Evolutionary conservation across 139 green algal species (phyloP), one percentile per base, ranked within the genome.

Genomic region (Desmodesmus armatus): DNA sequence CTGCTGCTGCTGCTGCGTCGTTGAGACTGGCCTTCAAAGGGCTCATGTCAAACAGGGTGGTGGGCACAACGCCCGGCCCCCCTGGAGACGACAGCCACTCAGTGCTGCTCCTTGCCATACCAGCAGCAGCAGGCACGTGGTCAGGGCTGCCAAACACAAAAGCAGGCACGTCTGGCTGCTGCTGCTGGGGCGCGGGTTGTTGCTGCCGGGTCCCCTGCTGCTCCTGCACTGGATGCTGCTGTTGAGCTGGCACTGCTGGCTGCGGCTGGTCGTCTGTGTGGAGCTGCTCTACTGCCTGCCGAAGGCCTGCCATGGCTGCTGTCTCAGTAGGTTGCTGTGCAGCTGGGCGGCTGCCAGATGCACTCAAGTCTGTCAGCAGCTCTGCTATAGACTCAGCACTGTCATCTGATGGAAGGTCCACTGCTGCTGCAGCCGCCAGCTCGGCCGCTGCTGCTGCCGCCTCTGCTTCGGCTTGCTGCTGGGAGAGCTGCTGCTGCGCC

Each of bases 111-210:
- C 13, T 13, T 21, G 47, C 13, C 13, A n/a, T 72, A 5, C n/a
- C 33, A 29, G 65, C 7, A 15, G 9, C 65, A 47, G 65, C 13
- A 21, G 47, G 7, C 9, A 21, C 47, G 31, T 72, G 31, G n/a
- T 19, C 31, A 11, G 71, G 60, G 77, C 53, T 70, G 49, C 78
- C 58, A 75, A 84, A 73, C 58, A 84, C 60, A 49, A 73, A 72
- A 0, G 60, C 21, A 62, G 44, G n/a, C 35, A 44, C 23, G 2
- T 53, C 41, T 55, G 51, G 7, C 29, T 33, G 40, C 41, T 51
- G n/a, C 15, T 47, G 53, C 37, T 75, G 67, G 35, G 41, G 65
- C 65, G 41, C 11, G 49, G 35, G 47, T 29, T 80, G 72, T 29
- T 82, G 53, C 49, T 83, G 77, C 37, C 41, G 43, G 25, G 25